These are phyloP conservation scores for Scheffersomyces insectosa DNA, from an alignment of 1,139 yeast genomes.

Conservation along the genomic window DNA sequence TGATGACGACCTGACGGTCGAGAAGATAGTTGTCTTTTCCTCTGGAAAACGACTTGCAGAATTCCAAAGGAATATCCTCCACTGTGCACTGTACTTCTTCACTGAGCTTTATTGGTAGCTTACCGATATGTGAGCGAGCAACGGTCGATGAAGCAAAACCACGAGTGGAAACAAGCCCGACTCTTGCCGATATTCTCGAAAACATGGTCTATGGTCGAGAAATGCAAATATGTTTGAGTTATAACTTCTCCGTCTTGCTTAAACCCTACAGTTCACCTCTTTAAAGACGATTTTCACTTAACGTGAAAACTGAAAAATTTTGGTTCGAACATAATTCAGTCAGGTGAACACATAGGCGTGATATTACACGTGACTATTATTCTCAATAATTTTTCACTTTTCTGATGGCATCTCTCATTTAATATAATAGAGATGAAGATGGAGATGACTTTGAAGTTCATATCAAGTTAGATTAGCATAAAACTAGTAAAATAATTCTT, in stretches of 20 bases:
- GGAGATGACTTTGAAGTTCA: not conserved
- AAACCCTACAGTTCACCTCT: too few species aligned
- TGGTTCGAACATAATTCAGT: too few species aligned
- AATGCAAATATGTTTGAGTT: too few species aligned
- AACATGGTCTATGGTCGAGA: not conserved
- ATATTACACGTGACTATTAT: too few species aligned
- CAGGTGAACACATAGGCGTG: too few species aligned
- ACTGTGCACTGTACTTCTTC: constrained; percentile 34
- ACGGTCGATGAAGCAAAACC: constrained; percentile 27
- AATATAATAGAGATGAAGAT: constrained; percentile 1
- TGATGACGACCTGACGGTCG: constrained; percentile 62
- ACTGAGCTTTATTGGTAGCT: constrained; percentile 35
- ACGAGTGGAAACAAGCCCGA: constrained; percentile 12
- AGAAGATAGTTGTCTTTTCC: constrained; percentile 63
- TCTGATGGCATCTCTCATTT: not conserved
- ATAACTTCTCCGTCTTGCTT: too few species aligned
- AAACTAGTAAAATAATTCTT: too few species aligned
- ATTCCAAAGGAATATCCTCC: constrained; percentile 43
- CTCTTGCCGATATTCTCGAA: not conserved
- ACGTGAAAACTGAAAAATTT: too few species aligned
- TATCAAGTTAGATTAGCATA: not conserved
- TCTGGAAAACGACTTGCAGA: constrained; percentile 61
- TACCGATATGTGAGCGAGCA: constrained; percentile 41
- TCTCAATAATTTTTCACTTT: too few species aligned
- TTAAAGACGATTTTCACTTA: too few species aligned